phyloP scores from a whole-genome alignment of 2,329 filamentous ascomycete genomes.

The Arthrobotrys sinensis region DNA sequence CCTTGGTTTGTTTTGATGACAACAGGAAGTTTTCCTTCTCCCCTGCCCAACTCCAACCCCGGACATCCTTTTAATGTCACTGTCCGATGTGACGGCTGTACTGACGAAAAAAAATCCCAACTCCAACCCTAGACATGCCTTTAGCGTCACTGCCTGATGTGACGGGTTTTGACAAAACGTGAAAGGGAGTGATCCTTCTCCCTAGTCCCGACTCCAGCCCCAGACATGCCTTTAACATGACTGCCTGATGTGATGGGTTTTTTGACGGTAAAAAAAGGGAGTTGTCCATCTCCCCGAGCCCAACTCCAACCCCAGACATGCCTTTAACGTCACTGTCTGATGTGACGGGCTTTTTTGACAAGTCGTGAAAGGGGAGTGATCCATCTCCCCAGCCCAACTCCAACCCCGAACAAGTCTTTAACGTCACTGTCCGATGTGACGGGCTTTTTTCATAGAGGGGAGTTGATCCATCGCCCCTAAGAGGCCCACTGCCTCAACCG shows the following conservation, averaged over 20 bases:
- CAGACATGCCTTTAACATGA: not conserved
- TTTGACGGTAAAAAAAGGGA: not conserved
- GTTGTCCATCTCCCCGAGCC: not conserved
- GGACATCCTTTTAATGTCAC: conserved; percentile 10
- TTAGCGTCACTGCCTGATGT: not conserved
- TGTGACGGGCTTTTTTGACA: conserved; percentile 14
- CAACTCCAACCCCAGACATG: conserved; percentile 14
- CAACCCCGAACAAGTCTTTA: conserved; percentile 3
- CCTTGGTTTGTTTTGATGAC: not conserved
- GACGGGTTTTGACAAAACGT: not conserved
- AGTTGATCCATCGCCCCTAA: not conserved
- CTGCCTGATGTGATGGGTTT: conserved; percentile 3
- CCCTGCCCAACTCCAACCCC: conserved; percentile 7
- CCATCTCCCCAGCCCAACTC: conserved; percentile 4
- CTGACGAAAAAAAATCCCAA: too few relatives aligned
- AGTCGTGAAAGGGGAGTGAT: not conserved
- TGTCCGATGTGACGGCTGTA: not conserved
- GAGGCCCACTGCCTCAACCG: conserved; percentile 21
- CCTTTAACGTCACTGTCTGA: conserved; percentile 9
- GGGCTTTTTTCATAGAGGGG: not conserved
- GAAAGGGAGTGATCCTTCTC: conserved; percentile 9
- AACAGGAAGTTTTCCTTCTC: not conserved
- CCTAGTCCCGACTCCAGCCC: not conserved
- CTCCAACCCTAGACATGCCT: not conserved
- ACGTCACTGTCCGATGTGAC: conserved; percentile 17